Evolutionary conservation across 2,329 filamentous ascomycete species (phyloP), one percentile per base, ranked within the genome.

Genomic region (Verticillium alfalfae): DNA sequence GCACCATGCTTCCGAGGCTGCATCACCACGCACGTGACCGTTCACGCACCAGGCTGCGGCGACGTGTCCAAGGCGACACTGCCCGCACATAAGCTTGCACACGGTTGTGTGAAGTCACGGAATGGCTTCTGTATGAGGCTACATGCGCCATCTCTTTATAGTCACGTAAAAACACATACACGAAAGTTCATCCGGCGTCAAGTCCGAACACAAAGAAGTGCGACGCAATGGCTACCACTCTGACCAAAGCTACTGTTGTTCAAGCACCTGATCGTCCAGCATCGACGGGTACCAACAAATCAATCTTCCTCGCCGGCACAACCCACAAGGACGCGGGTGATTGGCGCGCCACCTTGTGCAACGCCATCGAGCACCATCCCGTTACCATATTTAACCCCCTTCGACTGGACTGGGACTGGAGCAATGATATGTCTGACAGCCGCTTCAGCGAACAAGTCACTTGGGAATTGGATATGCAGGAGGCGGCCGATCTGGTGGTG

Each of bases 381-480:
- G 70, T 88, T 62, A 85, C 81, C 1, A 71, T 89, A 63, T 77
- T 81, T 70, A 84, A 89, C 65, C 87, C 87, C 0, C 74, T 79
- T 9, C 80, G 85, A 1, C 62, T 73, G 5, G 78, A 84, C 68
- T 89, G 86, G 87, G 79, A 87, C 67, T 85, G 83, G 79, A 72
- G 65, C 15, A 81, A 86, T 60, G 79, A 85, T 57, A 72, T 79
- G 18, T 70, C 73, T 0, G 79, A 80, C 62, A 64, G 65, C 2
- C 77, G 73, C 0, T 88, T 84, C 71, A 71, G 70, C 9, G 71
- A 80, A 45, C 87, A 90, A 69, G 78, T 85, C 0, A 71, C 78
- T 36, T 89, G 87, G 86, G 87, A 90, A 73, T 75, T 89, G 2
- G 75, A 80, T 16, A 84, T 78, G 70, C 81, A 85, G 65, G 80